A percentile compares a stretch with the other conserved stretches of the same genome.
Evolutionary conservation across 1,284 basidiomycete genomes (phyloP).

Genomic region (Rhizoctonia solani): DNA sequence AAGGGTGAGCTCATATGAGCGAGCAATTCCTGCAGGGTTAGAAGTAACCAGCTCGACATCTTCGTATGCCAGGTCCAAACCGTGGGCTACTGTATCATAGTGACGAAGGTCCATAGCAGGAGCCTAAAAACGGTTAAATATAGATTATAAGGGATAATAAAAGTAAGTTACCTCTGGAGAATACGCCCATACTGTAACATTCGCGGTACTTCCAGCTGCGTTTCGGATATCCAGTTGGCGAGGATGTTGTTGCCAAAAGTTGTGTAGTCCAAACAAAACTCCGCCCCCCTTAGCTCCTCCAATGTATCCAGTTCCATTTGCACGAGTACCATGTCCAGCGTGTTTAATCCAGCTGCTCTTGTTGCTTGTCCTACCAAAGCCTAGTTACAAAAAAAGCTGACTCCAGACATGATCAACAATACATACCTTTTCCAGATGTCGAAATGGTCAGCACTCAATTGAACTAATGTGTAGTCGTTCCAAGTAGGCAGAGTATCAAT

Average conservation of each 20-base stretch:
- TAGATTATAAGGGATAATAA: neutral
- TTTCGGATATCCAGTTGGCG: slow-evolving; percentile 50
- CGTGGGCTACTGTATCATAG: slow-evolving; percentile 51
- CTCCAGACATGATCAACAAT: neutral
- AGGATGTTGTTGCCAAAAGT: slow-evolving; percentile 52
- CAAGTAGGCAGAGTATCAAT: slow-evolving; percentile 4
- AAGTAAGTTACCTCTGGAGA: slow-evolving; percentile 17
- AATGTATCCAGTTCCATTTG: slow-evolving; percentile 50
- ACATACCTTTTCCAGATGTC: slow-evolving; percentile 31
- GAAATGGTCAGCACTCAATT: slow-evolving; percentile 29
- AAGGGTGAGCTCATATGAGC: slow-evolving; percentile 50
- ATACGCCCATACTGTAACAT: slow-evolving; percentile 51
- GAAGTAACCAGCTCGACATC: slow-evolving; percentile 52
- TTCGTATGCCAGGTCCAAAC: slow-evolving; percentile 51
- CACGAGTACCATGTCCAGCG: slow-evolving; percentile 48
- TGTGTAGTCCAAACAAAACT: slow-evolving; percentile 48
- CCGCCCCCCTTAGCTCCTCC: slow-evolving; percentile 51
- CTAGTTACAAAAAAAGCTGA: neutral
- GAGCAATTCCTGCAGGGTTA: slow-evolving; percentile 49
- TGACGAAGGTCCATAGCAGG: slow-evolving; percentile 52
- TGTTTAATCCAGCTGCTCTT: slow-evolving; percentile 44
- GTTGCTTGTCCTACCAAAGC: slow-evolving; percentile 43
- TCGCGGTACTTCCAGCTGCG: slow-evolving; percentile 45
- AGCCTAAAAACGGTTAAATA: slow-evolving; percentile 41
- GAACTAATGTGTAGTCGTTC: slow-evolving; percentile 24